Evolutionary conservation across 306 rosid species (phyloP).

Genomic region (Vigna unguiculata): DNA sequence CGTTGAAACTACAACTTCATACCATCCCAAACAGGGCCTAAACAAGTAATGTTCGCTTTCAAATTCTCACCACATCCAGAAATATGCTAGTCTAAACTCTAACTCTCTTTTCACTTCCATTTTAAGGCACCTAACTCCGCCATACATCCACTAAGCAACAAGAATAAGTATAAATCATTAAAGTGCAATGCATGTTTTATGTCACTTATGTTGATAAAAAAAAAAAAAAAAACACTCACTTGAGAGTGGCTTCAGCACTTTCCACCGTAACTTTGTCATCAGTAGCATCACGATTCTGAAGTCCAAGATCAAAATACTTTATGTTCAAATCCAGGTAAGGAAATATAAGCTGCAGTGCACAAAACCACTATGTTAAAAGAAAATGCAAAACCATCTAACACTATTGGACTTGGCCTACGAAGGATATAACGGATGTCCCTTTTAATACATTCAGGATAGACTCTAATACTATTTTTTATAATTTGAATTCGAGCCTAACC

Average conservation of each 20-base stretch:
- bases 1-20: too few relatives aligned
- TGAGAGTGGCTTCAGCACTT: slow-evolving; percentile 91
- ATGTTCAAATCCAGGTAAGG: slow-evolving; percentile 86
- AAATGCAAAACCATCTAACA: slow-evolving; percentile 7
- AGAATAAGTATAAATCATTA: slow-evolving; percentile 4
- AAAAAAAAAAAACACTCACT: slow-evolving; percentile 62
- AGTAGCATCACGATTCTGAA: slow-evolving; percentile 88
- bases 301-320: slow-evolving; percentile 90
- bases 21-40: not conserved
- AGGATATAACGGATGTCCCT: too few relatives aligned
- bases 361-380: not conserved
- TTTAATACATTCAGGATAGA: too few relatives aligned
- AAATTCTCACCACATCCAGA: slow-evolving; percentile 25
- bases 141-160: slow-evolving; percentile 20
- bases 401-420: too few relatives aligned
- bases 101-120: slow-evolving; percentile 5
- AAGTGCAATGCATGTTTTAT: slow-evolving; percentile 5
- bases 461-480: too few relatives aligned
- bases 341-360: slow-evolving; percentile 82
- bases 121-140: not conserved
- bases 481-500: too few relatives aligned
- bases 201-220: slow-evolving; percentile 18
- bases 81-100: slow-evolving; percentile 11
- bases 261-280: slow-evolving; percentile 88
- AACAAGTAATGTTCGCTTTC: slow-evolving; percentile 4